Evolutionary conservation across 805 yeast species (phyloP).

Genomic region (Myxozyma sirexii): DNA sequence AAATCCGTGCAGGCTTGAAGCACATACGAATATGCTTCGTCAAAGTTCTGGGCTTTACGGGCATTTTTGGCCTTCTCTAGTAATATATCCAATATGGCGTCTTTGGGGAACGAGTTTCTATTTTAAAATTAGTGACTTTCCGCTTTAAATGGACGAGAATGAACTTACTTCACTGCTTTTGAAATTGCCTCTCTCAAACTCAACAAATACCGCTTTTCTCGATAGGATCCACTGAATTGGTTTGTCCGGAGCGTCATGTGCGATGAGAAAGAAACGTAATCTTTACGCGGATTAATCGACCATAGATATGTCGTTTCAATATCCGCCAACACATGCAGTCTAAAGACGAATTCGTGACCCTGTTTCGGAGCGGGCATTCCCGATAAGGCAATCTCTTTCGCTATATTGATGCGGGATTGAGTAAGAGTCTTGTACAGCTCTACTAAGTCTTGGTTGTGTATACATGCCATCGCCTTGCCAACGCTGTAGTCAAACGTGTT

Average conservation of each 20-base stretch:
- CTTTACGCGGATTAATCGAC: conserved; percentile 14
- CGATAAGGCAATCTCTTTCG: conserved; percentile 56
- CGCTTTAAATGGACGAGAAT: not conserved
- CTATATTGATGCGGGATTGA: conserved; percentile 60
- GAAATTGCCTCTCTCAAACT: conserved; percentile 60
- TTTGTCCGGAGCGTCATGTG: conserved; percentile 37
- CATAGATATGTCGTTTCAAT: conserved; percentile 47
- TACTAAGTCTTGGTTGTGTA: conserved; percentile 43
- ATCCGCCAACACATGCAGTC: conserved; percentile 65
- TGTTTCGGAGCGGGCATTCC: conserved; percentile 56
- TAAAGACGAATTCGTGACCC: conserved; percentile 51
- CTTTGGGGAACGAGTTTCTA: conserved; percentile 38
- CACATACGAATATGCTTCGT: conserved; percentile 69
- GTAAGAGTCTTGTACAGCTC: conserved; percentile 50
- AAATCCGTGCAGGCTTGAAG: conserved; percentile 55
- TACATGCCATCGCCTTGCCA: conserved; percentile 62
- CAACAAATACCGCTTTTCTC: conserved; percentile 60
- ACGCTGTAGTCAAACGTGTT: conserved; percentile 59
- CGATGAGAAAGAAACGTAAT: conserved; percentile 25
- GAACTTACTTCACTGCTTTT: conserved; percentile 36
- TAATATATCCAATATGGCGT: conserved; percentile 48
- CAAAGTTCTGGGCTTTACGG: conserved; percentile 66
- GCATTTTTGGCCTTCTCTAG: conserved; percentile 65
- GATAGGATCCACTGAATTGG: conserved; percentile 55
- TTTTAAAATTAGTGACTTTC: not conserved